Percentiles rank a stretch among this genome's conserved stretches.
Conservation (phyloP, 2,329 filamentous ascomycete genomes). For the Pseudogymnoascus sp. region DNA sequence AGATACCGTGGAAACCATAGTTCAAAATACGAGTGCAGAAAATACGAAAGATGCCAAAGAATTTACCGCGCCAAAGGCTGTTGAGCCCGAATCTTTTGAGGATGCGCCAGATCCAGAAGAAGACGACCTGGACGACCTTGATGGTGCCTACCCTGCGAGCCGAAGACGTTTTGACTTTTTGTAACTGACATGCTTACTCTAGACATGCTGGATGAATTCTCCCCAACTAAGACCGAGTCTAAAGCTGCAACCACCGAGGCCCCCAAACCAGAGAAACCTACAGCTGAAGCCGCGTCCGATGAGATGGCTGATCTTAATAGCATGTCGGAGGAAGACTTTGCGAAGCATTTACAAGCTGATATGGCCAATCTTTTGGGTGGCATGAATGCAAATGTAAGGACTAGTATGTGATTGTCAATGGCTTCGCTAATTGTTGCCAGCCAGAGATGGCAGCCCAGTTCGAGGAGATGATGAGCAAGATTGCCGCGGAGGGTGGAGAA, state of each 20-base stretch:
- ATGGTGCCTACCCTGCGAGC: slow-evolving; percentile 49
- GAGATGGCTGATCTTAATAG: slow-evolving; percentile 31
- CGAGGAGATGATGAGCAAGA: slow-evolving; percentile 68
- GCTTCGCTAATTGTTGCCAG: slow-evolving; percentile 27
- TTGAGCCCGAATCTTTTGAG: slow-evolving; percentile 26
- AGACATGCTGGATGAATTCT: slow-evolving; percentile 94
- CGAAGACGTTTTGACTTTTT: background rate
- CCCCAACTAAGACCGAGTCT: slow-evolving; percentile 51
- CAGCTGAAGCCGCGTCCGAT: slow-evolving; percentile 7
- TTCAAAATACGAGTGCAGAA: background rate
- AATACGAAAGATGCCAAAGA: background rate
- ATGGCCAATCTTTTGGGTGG: slow-evolving; percentile 80
- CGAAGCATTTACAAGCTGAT: slow-evolving; percentile 77
- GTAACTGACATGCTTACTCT: slow-evolving; percentile 7
- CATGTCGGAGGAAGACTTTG: slow-evolving; percentile 68
- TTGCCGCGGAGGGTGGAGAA: slow-evolving; percentile 45
- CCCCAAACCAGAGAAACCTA: slow-evolving; percentile 20
- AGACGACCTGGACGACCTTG: slow-evolving; percentile 84
- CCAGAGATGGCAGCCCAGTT: slow-evolving; percentile 73
- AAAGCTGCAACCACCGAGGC: slow-evolving; percentile 32
- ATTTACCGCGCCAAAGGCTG: background rate
- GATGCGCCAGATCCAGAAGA: slow-evolving; percentile 84
- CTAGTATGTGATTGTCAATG: background rate
- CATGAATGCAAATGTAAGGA: slow-evolving; percentile 51
- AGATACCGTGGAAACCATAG: background rate